A percentile compares a stretch with the other conserved stretches of the same genome.
phyloP scores from a whole-genome alignment of 768 basidiomycete genomes.

The Symmetrospora coprosmae region DNA sequence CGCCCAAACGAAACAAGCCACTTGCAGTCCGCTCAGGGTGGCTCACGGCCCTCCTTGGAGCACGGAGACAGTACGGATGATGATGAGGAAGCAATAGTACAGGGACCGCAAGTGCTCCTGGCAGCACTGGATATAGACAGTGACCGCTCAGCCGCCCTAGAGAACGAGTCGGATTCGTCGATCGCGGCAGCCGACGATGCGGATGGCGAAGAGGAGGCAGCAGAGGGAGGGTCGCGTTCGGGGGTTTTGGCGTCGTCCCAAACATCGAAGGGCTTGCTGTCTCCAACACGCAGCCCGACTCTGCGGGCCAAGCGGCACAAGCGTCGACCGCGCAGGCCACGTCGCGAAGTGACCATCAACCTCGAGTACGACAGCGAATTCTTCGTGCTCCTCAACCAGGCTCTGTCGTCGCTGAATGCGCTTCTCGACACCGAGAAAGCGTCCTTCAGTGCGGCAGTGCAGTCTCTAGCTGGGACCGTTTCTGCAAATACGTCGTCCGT shows the following conservation, averaged over 20 bases:
- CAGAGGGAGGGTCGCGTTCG: constrained; percentile 24
- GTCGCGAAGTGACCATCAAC: constrained; percentile 55
- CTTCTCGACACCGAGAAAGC: constrained; percentile 43
- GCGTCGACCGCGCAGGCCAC: background rate
- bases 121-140: background rate
- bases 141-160: background rate
- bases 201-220: constrained; percentile 20
- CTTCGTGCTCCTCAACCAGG: constrained; percentile 53
- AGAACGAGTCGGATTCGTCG: background rate
- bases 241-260: no score
- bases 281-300: background rate
- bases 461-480: constrained; percentile 41
- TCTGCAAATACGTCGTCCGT: constrained; percentile 37
- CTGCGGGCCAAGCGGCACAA: background rate
- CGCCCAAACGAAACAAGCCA: background rate
- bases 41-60: background rate
- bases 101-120: constrained; percentile 4
- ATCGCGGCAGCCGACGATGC: background rate
- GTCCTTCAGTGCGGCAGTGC: constrained; percentile 43
- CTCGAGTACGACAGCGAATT: constrained; percentile 68
- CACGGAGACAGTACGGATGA: background rate
- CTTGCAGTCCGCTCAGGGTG: background rate
- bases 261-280: background rate
- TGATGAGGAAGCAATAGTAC: background rate
- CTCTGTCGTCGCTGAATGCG: constrained; percentile 44